Evolutionary conservation across 495 filamentous ascomycete species (phyloP), one percentile per base, ranked within the genome.

Genomic region (Aspergillus ellipticus): DNA sequence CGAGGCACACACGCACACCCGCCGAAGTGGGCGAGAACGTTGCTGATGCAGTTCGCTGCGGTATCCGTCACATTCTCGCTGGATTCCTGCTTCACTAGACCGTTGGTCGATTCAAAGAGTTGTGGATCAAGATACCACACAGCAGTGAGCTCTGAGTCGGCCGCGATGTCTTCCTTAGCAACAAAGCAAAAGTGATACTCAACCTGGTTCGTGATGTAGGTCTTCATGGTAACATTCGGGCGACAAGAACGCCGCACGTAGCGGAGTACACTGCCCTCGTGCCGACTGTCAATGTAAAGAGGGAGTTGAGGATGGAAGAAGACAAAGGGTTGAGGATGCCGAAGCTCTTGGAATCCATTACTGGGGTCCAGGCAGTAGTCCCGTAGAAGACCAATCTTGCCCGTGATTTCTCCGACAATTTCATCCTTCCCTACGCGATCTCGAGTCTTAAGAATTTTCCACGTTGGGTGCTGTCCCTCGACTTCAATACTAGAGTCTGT

Each of bases 181-280:
- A 95, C 80, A 55, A 95, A 83, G 79, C 92, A 96, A 70, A 96
- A 94, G 64, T 89, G 88, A 72, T 89, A 95, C 63, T 91, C 85
- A 0, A 81, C 79, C 13, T 80, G 79, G 42, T 87, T 85, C 3
- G 86, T 87, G 39, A 97, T 81, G 58, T 88, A 86, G 0, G 90
- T 92, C 54, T 89, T 90, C 69, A 98, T 78, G 6, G 73, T 74
- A 20, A 92, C 78, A 63, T 97, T 98, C 2, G 94, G 89, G 48
- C 79, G 82, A 69, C 94, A 98, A 62, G 94, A 97, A 47, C 93
- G 82, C 33, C 94, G 82, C 17, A 91, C 82, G 66, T 91, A 97
- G 26, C 94, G 87, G 46, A 92, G 84, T 15, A 83, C 75, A 15
- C 88, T 95, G 13, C 93, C 94, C 74, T 92, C 89, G 55, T 79